Percentiles rank a stretch among this genome's conserved stretches.
phyloP scores from a whole-genome alignment of 2,329 filamentous ascomycete genomes.

The Fusarium succisae region DNA sequence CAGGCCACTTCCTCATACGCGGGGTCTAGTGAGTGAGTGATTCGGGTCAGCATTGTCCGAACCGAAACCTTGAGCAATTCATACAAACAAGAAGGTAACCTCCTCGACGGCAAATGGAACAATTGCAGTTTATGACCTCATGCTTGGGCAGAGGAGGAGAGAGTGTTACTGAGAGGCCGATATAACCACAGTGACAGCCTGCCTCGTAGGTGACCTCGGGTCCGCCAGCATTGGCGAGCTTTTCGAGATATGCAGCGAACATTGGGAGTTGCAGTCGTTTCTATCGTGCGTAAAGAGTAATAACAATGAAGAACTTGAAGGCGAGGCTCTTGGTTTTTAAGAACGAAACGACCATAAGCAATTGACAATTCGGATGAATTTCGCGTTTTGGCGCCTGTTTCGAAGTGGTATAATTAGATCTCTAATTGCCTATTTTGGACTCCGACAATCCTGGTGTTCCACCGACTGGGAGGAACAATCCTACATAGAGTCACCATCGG shows the following conservation, averaged over 20 bases:
- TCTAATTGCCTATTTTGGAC: conserved; percentile 18
- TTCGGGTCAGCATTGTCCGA: not conserved
- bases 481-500: not conserved
- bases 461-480: not conserved
- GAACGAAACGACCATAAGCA: not conserved
- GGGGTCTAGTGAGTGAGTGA: conserved; percentile 46
- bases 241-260: not conserved
- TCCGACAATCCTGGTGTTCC: conserved; percentile 3
- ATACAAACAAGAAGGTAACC: conserved; percentile 62
- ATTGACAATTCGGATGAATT: not conserved
- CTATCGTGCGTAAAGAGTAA: not conserved
- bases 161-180: conserved; percentile 59
- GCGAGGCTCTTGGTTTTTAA: not conserved
- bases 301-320: not conserved
- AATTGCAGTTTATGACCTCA: conserved; percentile 60
- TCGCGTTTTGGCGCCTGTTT: not conserved
- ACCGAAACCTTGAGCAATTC: not conserved
- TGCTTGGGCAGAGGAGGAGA: conserved; percentile 58
- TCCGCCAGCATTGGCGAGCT: conserved; percentile 29
- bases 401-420: conserved; percentile 6
- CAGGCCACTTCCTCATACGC: conserved; percentile 52
- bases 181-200: conserved; percentile 63
- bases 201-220: conserved; percentile 55
- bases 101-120: conserved; percentile 61
- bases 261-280: not conserved